phyloP scores from a whole-genome alignment of 148 eudicot genomes.

The Pharnaceum exiguum region DNA sequence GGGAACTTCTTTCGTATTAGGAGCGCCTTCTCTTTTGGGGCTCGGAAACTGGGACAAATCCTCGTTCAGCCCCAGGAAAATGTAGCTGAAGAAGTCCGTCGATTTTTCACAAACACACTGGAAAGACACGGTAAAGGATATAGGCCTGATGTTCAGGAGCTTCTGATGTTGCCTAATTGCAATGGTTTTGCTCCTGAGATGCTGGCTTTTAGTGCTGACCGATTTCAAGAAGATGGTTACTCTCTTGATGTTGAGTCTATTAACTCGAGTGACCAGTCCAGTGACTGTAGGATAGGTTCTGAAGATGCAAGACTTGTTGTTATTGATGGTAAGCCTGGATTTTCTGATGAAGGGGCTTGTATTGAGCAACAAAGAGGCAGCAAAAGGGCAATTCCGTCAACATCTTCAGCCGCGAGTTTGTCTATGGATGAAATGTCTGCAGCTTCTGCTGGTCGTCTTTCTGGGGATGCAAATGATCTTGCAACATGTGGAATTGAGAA shows the following conservation, averaged over 20 bases:
- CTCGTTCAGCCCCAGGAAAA: conserved; percentile 49
- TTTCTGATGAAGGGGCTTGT: conserved; percentile 9
- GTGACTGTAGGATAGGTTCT: conserved; percentile 18
- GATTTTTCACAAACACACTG: conserved; percentile 73
- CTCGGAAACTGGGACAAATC: conserved; percentile 71
- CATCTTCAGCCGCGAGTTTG: neutral
- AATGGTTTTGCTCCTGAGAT: conserved; percentile 22
- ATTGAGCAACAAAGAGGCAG: conserved; percentile 21
- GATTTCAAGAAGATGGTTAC: conserved; percentile 26
- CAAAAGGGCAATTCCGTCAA: conserved; percentile 4
- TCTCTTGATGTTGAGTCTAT: conserved; percentile 22
- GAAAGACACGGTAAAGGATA: conserved; percentile 70
- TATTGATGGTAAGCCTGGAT: conserved; percentile 10
- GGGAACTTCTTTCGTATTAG: conserved; percentile 83
- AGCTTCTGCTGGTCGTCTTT: conserved; percentile 19
- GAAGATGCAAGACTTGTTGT: conserved; percentile 8
- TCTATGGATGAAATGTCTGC: conserved; percentile 9
- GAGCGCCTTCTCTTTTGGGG: conserved; percentile 86
- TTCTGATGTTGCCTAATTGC: conserved; percentile 15
- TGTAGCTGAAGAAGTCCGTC: conserved; percentile 54
- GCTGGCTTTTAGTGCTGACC: conserved; percentile 19
- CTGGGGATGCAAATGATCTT: conserved; percentile 40
- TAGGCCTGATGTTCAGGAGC: conserved; percentile 72
- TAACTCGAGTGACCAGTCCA: conserved; percentile 18
- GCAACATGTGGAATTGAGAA: conserved; percentile 26